These are phyloP conservation scores for Kazachstania psychrophila DNA, from an alignment of 805 yeast genomes.

Conservation along the genomic window DNA sequence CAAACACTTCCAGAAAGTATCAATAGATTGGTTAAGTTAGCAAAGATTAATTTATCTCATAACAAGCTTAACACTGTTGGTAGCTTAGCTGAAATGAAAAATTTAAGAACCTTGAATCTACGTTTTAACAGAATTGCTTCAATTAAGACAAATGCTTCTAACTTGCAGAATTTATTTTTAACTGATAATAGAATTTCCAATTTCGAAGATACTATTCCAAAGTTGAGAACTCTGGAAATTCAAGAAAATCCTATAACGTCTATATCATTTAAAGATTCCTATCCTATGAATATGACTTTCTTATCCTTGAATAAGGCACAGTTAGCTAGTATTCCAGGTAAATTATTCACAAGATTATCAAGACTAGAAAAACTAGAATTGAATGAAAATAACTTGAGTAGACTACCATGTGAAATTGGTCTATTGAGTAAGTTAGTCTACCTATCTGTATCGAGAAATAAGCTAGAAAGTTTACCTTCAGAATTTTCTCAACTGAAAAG, in stretches of 20 bases:
- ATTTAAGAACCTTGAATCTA: conserved; percentile 64
- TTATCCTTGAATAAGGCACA: conserved; percentile 78
- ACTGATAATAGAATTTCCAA: conserved; percentile 69
- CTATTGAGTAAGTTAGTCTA: conserved; percentile 48
- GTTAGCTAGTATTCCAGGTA: conserved; percentile 60
- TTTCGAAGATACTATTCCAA: conserved; percentile 53
- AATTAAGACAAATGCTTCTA: conserved; percentile 37
- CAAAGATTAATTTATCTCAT: conserved; percentile 64
- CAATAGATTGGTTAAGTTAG: conserved; percentile 49
- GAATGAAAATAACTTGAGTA: conserved; percentile 73
- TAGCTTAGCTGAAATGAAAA: conserved; percentile 42
- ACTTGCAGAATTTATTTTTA: conserved; percentile 61
- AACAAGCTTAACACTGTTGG: conserved; percentile 42
- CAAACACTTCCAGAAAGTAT: conserved; percentile 51
- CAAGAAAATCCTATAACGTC: conserved; percentile 77
- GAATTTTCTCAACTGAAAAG: conserved; percentile 51
- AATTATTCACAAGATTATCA: conserved; percentile 51
- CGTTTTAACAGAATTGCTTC: conserved; percentile 54
- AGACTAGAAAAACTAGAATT: conserved; percentile 63
- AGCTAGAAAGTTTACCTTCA: conserved; percentile 59
- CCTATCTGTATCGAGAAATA: conserved; percentile 66
- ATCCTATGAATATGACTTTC: conserved; percentile 52
- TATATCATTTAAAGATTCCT: conserved; percentile 32
- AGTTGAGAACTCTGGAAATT: conserved; percentile 58
- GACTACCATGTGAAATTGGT: conserved; percentile 62